These are phyloP conservation scores for Crithidia fasciculata DNA, from an alignment of 208 protist species.

Conservation along the genomic window DNA sequence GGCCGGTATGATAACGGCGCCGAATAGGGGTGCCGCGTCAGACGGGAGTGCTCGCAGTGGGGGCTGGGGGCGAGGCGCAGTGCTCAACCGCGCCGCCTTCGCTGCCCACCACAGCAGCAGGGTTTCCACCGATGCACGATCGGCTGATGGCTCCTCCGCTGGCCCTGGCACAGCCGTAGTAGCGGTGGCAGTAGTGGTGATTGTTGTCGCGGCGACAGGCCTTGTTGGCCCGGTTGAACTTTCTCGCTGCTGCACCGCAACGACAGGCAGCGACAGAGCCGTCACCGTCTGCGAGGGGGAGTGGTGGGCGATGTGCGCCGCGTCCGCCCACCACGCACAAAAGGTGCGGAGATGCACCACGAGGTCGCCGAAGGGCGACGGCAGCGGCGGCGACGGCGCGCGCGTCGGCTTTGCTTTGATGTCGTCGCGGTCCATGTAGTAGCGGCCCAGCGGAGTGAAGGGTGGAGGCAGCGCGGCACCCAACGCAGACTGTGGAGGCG, in stretches of 20 bases:
- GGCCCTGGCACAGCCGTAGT: too few species aligned
- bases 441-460: not conserved
- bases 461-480: not conserved
- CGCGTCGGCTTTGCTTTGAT: not conserved
- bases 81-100: not conserved
- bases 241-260: too few species aligned
- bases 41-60: slow-evolving; percentile 20
- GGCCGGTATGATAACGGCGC: slow-evolving; percentile 24
- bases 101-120: slow-evolving; percentile 20
- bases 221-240: too few species aligned
- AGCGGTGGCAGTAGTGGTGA: too few species aligned
- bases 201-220: too few species aligned
- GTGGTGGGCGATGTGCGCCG: not conserved
- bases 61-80: not conserved
- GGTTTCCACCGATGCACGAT: not conserved
- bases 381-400: slow-evolving; percentile 7
- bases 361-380: not conserved
- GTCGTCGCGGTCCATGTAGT: not conserved
- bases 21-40: slow-evolving; percentile 19
- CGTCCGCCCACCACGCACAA: slow-evolving; percentile 11
- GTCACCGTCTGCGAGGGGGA: not conserved
- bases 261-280: not conserved
- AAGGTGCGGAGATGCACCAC: slow-evolving; percentile 1
- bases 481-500: not conserved
- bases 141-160: not conserved